Conservation (phyloP, 176 grass and related monocot species). For the Tuctoria greenei region DNA sequence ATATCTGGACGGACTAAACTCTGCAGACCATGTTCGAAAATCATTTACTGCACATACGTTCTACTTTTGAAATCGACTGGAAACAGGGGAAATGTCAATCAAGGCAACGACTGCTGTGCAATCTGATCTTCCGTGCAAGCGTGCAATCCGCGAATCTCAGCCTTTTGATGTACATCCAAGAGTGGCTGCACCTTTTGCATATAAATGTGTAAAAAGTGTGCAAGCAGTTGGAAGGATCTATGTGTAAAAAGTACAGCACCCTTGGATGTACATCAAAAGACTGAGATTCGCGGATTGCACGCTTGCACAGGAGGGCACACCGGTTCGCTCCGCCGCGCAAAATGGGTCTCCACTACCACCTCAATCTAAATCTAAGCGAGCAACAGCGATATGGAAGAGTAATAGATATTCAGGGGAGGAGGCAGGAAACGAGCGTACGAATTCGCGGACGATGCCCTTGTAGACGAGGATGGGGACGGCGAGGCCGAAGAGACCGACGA, state of each 20-base stretch:
- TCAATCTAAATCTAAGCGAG: constrained; percentile 20
- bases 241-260: too few species aligned
- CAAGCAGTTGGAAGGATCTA: too few species aligned
- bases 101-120: too few species aligned
- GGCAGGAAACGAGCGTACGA: constrained; percentile 34
- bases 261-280: too few species aligned
- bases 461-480: constrained; percentile 72
- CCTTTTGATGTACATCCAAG: too few species aligned
- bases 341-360: not conserved
- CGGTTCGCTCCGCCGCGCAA: not conserved
- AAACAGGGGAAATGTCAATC: not conserved
- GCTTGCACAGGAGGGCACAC: too few species aligned
- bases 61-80: not conserved
- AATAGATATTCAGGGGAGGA: not conserved
- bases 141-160: too few species aligned
- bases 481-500: constrained; percentile 77
- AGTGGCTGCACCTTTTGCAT: too few species aligned
- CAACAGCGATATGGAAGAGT: not conserved
- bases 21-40: not conserved
- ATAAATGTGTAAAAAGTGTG: too few species aligned
- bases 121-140: too few species aligned
- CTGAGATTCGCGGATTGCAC: too few species aligned
- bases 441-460: constrained; percentile 81
- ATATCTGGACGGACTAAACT: not conserved
- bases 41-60: not conserved